Percentiles rank a stretch among this genome's conserved stretches.
Conservation (phyloP, 2,329 filamentous ascomycete species). For the Ceratocystis colombiana region DNA sequence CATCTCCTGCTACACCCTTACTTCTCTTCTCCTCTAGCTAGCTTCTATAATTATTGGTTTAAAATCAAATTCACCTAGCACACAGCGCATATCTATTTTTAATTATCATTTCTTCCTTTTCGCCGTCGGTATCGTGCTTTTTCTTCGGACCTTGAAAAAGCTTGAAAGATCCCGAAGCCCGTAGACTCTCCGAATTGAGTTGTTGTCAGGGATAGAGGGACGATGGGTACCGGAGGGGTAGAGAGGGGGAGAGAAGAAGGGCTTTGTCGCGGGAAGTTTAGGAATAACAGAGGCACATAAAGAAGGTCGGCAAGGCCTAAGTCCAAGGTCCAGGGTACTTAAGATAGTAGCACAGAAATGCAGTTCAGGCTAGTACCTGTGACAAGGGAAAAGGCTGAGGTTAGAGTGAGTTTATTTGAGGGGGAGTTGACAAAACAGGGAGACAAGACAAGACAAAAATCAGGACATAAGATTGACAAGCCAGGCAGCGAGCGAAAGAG, state of each 20-base stretch:
- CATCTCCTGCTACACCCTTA: no score
- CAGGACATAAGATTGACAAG: background rate
- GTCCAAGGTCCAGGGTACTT: conserved; percentile 7
- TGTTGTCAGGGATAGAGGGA: no score
- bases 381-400: background rate
- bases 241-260: background rate
- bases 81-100: no score
- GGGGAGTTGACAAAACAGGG: background rate
- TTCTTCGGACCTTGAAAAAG: background rate
- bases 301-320: background rate
- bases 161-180: conserved; percentile 7
- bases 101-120: no score
- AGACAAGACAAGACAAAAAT: background rate
- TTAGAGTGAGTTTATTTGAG: background rate
- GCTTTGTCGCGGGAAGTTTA: conserved; percentile 7
- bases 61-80: no score
- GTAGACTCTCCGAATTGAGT: background rate
- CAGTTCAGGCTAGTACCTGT: background rate
- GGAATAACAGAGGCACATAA: background rate
- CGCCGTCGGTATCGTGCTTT: no score
- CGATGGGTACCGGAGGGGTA: background rate
- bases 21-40: no score
- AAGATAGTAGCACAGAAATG: background rate
- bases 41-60: no score
- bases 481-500: background rate